Evolutionary conservation across 805 yeast species (phyloP), one percentile per base, ranked within the genome.

Genomic region (Huiozyma naganishii): DNA sequence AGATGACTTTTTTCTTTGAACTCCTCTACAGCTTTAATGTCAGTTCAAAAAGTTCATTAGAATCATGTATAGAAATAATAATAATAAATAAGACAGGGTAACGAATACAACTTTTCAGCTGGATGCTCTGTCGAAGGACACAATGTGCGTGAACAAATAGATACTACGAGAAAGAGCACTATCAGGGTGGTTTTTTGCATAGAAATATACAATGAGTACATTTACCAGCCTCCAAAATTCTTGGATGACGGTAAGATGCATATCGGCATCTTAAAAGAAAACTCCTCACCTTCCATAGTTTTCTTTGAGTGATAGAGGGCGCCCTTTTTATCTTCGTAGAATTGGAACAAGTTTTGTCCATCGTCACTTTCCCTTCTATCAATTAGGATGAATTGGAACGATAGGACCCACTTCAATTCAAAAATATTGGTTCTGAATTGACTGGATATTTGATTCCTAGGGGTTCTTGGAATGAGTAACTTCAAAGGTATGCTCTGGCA

Each of bases 151-250:
- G 23, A 17, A 17, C 23, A 17, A 17, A 17, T 17, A 17, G 23
- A 17, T 17, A 17, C 23, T 17, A 17, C 23, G 4, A 17, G 23
- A 4, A 17, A 17, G 23, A 17, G 23, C 23, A 17, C 23, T 17
- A 17, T 17, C 23, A 17, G 23, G 23, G 23, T 17, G 23, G 23
- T 4, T 4, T 4, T 17, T 17, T 17, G 23, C 23, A 17, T 17
- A 17, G 23, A 17, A 4, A 17, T 17, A 17, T 17, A 17, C 23
- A 17, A 3, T 9, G 5, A 5, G 3, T 30, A 30, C 9, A 30
- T 30, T 38, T 62, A 61, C 59, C 74, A 64, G 6, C 79, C 79
- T 34, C 76, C 76, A 47, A 72, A 68, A 47, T 68, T 72, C 36
- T 66, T 63, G 33, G 69, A 63, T 5, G 74, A 58, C 1, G 79